Evolutionary conservation across 106 monocot genomes (phyloP).

Genomic region (Allium sativum): DNA sequence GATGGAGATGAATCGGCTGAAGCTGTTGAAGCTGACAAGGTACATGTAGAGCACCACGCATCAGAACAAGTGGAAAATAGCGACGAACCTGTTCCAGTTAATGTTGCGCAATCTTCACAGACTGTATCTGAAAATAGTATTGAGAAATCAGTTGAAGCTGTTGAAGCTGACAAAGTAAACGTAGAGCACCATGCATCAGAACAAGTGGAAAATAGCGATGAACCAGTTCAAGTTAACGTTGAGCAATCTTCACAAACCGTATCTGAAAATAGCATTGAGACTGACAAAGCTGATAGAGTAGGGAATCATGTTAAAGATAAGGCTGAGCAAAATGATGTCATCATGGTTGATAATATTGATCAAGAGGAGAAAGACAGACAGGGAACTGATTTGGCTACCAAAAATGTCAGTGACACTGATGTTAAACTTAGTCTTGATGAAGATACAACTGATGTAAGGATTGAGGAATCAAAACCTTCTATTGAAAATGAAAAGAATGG

Average conservation of each 20-base stretch:
- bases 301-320: neutral
- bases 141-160: conserved; percentile 7
- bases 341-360: conserved; percentile 3
- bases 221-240: neutral
- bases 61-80: conserved; percentile 2
- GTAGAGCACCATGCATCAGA: neutral
- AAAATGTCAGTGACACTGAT: neutral
- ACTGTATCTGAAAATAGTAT: conserved; percentile 6
- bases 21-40: conserved; percentile 7
- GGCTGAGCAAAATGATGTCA: conserved; percentile 5
- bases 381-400: neutral
- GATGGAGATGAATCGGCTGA: conserved; percentile 1
- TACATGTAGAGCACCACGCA: neutral
- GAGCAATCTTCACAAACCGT: neutral
- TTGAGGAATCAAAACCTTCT: conserved; percentile 10
- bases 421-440: neutral
- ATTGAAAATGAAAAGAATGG: neutral
- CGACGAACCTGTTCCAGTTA: neutral
- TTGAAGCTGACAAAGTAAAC: neutral
- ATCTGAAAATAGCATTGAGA: no score
- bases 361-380: conserved; percentile 1
- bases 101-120: neutral
- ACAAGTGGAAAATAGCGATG: conserved; percentile 4
- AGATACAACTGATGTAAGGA: neutral
- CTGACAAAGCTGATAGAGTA: neutral